Conservation (phyloP, 2,329 filamentous ascomycete genomes). For the Lachnellula suecica region DNA sequence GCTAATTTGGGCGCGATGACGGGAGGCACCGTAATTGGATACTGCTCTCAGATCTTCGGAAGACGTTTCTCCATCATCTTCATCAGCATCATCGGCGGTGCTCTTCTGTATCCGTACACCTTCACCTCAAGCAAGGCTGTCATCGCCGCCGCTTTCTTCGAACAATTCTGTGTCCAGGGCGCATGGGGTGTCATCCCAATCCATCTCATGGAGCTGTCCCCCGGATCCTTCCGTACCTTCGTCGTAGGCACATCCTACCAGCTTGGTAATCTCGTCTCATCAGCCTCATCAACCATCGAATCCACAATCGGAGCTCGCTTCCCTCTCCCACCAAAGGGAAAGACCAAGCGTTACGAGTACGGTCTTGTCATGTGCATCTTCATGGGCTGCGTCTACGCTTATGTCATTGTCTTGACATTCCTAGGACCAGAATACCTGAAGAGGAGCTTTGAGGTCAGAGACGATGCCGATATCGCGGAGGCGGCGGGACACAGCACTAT, state of each 20-base stretch:
- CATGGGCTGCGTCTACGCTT: constrained; percentile 64
- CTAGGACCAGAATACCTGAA: constrained; percentile 46
- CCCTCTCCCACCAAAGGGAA: constrained; percentile 59
- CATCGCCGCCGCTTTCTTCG: constrained; percentile 80
- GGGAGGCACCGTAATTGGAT: constrained; percentile 67
- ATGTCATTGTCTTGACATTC: constrained; percentile 57
- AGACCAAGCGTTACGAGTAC: constrained; percentile 64
- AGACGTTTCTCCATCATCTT: constrained; percentile 67
- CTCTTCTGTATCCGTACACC: constrained; percentile 80
- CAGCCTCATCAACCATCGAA: constrained; percentile 73
- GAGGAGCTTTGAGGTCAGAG: constrained; percentile 44
- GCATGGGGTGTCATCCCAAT: constrained; percentile 75
- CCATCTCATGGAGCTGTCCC: constrained; percentile 73
- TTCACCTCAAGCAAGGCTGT: constrained; percentile 62
- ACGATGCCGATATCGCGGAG: constrained; percentile 45
- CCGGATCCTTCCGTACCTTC: constrained; percentile 66
- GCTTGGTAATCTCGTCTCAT: constrained; percentile 73
- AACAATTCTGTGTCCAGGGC: constrained; percentile 77
- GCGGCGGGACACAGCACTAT: constrained; percentile 37
- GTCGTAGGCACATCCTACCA: constrained; percentile 74
- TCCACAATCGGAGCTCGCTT: constrained; percentile 75
- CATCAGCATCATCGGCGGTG: constrained; percentile 66
- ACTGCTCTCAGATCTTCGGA: constrained; percentile 67
- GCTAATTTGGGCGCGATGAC: constrained; percentile 70
- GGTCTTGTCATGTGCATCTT: constrained; percentile 88